Evolutionary conservation across 495 filamentous ascomycete species (phyloP).

Genomic region (Pseudoneurospora amorphoporcata): DNA sequence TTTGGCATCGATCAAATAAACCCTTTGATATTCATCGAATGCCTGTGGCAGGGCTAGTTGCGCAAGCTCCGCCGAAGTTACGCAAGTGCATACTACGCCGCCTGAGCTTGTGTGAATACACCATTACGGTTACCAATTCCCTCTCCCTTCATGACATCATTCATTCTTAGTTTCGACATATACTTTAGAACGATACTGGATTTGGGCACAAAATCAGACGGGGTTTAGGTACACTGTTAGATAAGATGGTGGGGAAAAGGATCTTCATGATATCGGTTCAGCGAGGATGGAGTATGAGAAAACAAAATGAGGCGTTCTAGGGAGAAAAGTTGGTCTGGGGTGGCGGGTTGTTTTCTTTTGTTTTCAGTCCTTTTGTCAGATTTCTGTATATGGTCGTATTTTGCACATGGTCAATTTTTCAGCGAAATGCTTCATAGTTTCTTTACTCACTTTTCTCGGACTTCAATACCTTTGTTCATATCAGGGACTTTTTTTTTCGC

Average conservation of each 20-base stretch:
- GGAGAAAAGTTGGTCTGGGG: background rate
- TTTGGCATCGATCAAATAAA: background rate
- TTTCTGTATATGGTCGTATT: background rate
- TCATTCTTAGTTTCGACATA: background rate
- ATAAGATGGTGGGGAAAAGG: background rate
- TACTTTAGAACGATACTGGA: background rate
- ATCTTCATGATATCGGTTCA: background rate
- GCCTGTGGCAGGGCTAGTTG: background rate
- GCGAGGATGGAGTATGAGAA: background rate
- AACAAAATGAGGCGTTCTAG: background rate
- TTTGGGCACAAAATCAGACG: background rate
- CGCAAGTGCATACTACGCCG: background rate
- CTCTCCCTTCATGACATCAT: background rate
- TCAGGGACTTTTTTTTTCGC: background rate
- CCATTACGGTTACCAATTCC: background rate
- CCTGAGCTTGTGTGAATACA: background rate
- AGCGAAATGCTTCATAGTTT: background rate
- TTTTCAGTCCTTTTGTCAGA: background rate
- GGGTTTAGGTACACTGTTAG: background rate
- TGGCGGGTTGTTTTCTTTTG: background rate
- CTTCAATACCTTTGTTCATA: background rate
- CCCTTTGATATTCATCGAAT: background rate
- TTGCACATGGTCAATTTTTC: background rate
- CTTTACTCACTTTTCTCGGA: background rate
- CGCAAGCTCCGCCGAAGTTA: background rate